Conservation (phyloP, 2,329 filamentous ascomycete species). For the Plectosphaerella sp. region DNA sequence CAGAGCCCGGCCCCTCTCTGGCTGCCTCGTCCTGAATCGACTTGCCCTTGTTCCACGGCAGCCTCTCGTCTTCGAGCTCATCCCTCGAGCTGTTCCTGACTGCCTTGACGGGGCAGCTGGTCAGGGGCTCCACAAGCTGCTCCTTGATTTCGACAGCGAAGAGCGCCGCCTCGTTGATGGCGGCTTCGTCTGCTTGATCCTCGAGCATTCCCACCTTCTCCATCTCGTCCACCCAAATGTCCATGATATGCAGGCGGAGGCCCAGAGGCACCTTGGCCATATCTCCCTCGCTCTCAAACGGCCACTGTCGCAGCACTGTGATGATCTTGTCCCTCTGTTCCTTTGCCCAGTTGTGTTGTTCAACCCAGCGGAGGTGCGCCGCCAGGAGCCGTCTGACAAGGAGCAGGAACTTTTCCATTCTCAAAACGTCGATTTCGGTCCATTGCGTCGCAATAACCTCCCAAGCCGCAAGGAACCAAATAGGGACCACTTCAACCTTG, state of each 20-base stretch:
- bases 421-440: slow-evolving; percentile 65
- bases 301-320: slow-evolving; percentile 31
- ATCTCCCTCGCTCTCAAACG: slow-evolving; percentile 33
- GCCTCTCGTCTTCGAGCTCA: slow-evolving; percentile 66
- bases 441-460: slow-evolving; percentile 65
- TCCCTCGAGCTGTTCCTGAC: slow-evolving; percentile 68
- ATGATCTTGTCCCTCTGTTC: slow-evolving; percentile 29
- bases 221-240: slow-evolving; percentile 89
- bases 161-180: slow-evolving; percentile 28
- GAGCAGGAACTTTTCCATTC: slow-evolving; percentile 90
- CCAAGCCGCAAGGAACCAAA: slow-evolving; percentile 31
- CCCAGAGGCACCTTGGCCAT: slow-evolving; percentile 69
- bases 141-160: slow-evolving; percentile 49
- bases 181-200: slow-evolving; percentile 27
- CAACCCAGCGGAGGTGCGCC: slow-evolving; percentile 57
- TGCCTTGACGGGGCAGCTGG: slow-evolving; percentile 61
- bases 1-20: slow-evolving; percentile 25
- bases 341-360: slow-evolving; percentile 15
- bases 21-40: slow-evolving; percentile 23
- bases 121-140: slow-evolving; percentile 52
- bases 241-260: slow-evolving; percentile 78
- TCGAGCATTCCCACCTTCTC: slow-evolving; percentile 60
- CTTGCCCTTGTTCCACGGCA: slow-evolving; percentile 56
- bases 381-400: slow-evolving; percentile 75
- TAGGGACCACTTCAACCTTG: slow-evolving; percentile 4